Evolutionary conservation across 129 eudicot genomes (phyloP).

Genomic region (Flaveria trinervia): DNA sequence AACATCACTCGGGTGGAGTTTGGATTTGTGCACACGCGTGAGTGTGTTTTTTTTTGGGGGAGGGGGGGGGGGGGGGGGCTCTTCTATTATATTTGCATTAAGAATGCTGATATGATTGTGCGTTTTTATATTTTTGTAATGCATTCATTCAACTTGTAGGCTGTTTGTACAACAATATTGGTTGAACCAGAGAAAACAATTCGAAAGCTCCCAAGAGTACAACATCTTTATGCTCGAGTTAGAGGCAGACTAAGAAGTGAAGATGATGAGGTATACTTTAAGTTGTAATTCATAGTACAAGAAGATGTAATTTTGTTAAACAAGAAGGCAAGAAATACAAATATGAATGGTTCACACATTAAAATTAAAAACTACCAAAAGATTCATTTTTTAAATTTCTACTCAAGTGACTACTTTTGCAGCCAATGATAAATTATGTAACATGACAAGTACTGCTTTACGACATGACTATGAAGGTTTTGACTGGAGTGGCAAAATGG

Average conservation of each 20-base stretch:
- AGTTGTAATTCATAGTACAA: not conserved
- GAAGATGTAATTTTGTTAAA: constrained; percentile 3
- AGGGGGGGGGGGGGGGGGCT: not conserved
- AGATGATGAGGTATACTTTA: constrained; percentile 81
- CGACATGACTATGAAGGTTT: constrained; percentile 4
- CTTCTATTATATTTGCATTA: constrained; percentile 3
- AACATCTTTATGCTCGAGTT: constrained; percentile 81
- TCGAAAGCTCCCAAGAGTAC: constrained; percentile 87
- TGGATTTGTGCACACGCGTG: too few relatives aligned
- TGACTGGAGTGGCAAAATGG: constrained; percentile 10
- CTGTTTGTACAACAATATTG: constrained; percentile 56
- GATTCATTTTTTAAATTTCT: not conserved
- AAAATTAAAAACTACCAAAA: not conserved
- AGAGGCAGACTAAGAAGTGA: constrained; percentile 75
- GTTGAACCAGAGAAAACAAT: constrained; percentile 78
- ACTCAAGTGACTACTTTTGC: not conserved
- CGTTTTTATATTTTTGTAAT: not conserved
- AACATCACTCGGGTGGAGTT: not conserved
- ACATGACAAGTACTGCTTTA: not conserved
- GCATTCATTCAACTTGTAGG: constrained; percentile 40
- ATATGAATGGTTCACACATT: not conserved
- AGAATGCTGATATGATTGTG: constrained; percentile 4
- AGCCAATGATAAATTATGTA: not conserved
- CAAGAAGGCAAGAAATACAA: not conserved
- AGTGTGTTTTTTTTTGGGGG: too few relatives aligned